Percentiles rank a stretch among this genome's conserved stretches.
Conservation (phyloP, 1,284 basidiomycete genomes). For the Rhodotorula sp. region DNA sequence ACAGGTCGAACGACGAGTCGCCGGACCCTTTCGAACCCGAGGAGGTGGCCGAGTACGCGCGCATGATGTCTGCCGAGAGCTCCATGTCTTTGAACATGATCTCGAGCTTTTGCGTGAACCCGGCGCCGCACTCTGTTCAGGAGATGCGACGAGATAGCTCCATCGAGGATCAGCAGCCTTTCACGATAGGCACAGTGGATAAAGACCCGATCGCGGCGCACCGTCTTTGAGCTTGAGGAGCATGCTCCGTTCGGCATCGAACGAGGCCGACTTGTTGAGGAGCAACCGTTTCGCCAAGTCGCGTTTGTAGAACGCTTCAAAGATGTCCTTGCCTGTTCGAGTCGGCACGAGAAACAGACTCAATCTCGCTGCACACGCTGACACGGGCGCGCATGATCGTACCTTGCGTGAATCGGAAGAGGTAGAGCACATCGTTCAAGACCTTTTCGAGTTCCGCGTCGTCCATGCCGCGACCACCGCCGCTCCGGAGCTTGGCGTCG, state of each 20-base stretch:
- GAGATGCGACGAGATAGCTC: too few relatives aligned
- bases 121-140: constrained; percentile 72
- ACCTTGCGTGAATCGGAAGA: constrained; percentile 80
- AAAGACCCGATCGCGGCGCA: constrained; percentile 49
- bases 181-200: too few relatives aligned
- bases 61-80: constrained; percentile 49
- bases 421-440: constrained; percentile 71
- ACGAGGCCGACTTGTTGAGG: constrained; percentile 78
- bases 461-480: constrained; percentile 65
- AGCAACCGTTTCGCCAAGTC: constrained; percentile 84
- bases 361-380: background rate
- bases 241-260: constrained; percentile 87
- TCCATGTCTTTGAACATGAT: constrained; percentile 66
- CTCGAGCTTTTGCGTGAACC: constrained; percentile 76
- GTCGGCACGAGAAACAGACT: too few relatives aligned
- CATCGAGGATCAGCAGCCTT: background rate
- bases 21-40: background rate
- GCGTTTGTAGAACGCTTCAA: constrained; percentile 90
- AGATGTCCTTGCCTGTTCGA: constrained; percentile 53
- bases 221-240: constrained; percentile 82
- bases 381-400: background rate
- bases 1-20: constrained; percentile 50
- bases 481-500: constrained; percentile 79
- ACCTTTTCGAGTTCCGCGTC: constrained; percentile 68
- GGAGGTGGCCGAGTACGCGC: constrained; percentile 51